phyloP scores from a whole-genome alignment of 345 rosid genomes.

The Citrus cavaleriei region DNA sequence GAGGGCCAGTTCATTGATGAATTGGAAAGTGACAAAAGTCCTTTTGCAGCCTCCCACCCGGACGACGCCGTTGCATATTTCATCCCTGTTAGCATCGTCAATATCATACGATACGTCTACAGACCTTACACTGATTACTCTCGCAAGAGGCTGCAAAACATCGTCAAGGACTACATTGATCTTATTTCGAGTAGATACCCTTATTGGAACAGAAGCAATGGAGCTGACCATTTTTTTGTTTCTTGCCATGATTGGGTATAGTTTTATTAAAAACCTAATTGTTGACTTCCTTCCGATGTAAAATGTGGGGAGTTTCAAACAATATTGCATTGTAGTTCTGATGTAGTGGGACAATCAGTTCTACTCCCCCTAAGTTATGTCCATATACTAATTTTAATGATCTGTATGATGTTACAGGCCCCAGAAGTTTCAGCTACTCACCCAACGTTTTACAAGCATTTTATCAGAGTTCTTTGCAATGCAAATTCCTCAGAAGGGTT shows the following conservation, averaged over 20 bases:
- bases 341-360: no score
- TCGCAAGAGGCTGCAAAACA: constrained; percentile 44
- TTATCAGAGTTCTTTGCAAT: constrained; percentile 49
- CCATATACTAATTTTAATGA: background rate
- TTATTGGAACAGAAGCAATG: constrained; percentile 52
- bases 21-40: constrained; percentile 37
- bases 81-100: constrained; percentile 57
- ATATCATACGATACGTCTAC: constrained; percentile 45
- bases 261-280: no score
- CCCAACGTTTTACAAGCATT: constrained; percentile 30
- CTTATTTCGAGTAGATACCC: constrained; percentile 38
- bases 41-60: constrained; percentile 36
- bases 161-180: constrained; percentile 49
- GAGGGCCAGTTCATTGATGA: constrained; percentile 77
- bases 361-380: no score
- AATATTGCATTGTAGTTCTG: no score
- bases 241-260: constrained; percentile 81
- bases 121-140: constrained; percentile 45
- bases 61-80: constrained; percentile 51
- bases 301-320: no score
- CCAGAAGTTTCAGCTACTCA: constrained; percentile 32
- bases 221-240: constrained; percentile 66
- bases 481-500: constrained; percentile 49
- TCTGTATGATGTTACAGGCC: constrained; percentile 21
- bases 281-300: no score